Percentiles rank a stretch among this genome's conserved stretches.
Conservation (phyloP, 2,329 filamentous ascomycete genomes). For the Colletotrichum liriopes region DNA sequence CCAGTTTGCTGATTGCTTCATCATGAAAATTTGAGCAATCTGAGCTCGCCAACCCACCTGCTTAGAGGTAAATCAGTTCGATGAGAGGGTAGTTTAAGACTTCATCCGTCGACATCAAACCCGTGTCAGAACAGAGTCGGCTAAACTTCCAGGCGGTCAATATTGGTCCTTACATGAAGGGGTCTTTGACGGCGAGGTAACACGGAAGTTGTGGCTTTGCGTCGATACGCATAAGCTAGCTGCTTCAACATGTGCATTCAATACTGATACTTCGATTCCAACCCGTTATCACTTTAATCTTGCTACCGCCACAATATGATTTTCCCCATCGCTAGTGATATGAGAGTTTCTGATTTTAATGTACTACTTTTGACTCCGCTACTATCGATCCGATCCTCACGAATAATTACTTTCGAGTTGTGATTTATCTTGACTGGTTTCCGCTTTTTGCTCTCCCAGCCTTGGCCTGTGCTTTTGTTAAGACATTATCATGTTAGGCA, state of each 20-base stretch:
- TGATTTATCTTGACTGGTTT: not conserved
- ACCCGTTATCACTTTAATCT: not conserved
- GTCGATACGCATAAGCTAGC: not conserved
- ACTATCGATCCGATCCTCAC: not conserved
- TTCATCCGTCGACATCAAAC: not conserved
- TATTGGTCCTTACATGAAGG: not conserved
- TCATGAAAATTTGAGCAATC: slow-evolving; percentile 54
- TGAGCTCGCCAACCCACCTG: too few species aligned
- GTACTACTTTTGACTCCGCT: not conserved
- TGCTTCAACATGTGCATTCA: not conserved
- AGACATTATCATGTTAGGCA: not conserved
- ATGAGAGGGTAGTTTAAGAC: slow-evolving; percentile 55
- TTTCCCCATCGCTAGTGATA: not conserved
- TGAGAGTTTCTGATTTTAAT: too few species aligned
- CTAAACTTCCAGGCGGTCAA: not conserved
- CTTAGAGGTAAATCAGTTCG: slow-evolving; percentile 65
- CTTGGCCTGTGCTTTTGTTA: not conserved
- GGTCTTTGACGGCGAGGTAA: not conserved
- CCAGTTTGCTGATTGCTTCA: slow-evolving; percentile 50
- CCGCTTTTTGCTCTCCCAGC: not conserved
- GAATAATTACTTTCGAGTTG: not conserved
- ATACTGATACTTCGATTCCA: not conserved
- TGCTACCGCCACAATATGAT: not conserved
- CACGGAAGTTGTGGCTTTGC: not conserved
- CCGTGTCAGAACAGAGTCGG: not conserved